Percentiles rank a stretch among this genome's conserved stretches.
These are phyloP conservation scores for Porodaedalea pini DNA, from an alignment of 1,284 basidiomycete genomes.

Conservation along the genomic window DNA sequence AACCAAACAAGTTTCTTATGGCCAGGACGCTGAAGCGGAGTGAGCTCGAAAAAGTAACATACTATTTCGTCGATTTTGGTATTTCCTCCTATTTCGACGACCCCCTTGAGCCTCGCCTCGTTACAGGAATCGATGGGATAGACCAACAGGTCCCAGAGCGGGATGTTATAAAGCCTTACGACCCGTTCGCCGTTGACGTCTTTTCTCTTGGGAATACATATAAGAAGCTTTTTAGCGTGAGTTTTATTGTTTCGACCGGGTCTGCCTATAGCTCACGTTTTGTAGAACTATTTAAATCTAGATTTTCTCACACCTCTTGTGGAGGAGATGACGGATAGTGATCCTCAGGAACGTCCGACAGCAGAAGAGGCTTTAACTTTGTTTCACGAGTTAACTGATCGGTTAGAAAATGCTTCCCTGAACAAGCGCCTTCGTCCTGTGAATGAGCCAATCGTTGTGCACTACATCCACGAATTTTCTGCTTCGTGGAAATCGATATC, in stretches of 20 bases:
- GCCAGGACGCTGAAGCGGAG: background rate
- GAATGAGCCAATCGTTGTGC: background rate
- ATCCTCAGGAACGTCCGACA: constrained; percentile 24
- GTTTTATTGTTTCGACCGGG: background rate
- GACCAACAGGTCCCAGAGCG: constrained; percentile 8
- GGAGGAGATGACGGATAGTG: constrained; percentile 21
- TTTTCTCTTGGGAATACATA: constrained; percentile 9
- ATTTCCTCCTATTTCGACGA: constrained; percentile 27
- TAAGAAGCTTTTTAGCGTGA: constrained; percentile 4
- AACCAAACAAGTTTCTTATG: background rate
- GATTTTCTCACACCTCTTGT: constrained; percentile 26
- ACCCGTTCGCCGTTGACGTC: constrained; percentile 13
- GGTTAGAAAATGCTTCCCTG: background rate
- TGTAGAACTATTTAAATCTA: constrained; percentile 25
- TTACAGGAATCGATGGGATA: background rate
- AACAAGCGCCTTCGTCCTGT: background rate
- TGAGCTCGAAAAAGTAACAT: constrained; percentile 22
- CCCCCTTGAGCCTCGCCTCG: background rate
- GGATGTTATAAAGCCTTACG: background rate
- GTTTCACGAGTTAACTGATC: background rate
- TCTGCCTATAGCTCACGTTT: background rate
- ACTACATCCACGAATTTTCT: background rate
- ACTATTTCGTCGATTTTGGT: constrained; percentile 38
- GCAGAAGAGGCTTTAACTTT: constrained; percentile 16
- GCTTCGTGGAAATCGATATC: background rate